These are phyloP conservation scores for Porogramme epimiltina DNA, from an alignment of 1,284 basidiomycete genomes.

Conservation along the genomic window DNA sequence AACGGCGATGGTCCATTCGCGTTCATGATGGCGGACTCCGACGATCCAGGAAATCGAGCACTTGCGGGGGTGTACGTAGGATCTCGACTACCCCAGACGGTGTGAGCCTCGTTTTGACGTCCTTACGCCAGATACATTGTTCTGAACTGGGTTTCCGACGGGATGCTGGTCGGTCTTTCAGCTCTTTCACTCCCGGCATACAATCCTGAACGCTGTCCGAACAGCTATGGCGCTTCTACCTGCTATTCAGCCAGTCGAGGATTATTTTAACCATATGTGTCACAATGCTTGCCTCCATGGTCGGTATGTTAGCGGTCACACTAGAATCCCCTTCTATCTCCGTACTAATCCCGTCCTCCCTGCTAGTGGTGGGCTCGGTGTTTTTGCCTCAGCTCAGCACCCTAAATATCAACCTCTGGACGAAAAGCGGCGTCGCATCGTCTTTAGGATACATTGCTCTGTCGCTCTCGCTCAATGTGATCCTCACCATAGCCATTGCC, in stretches of 20 bases:
- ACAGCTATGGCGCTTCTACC: constrained; percentile 30
- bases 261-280: neutral
- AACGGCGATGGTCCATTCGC: constrained; percentile 23
- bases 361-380: constrained; percentile 27
- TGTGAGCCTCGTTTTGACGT: neutral
- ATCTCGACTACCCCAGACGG: neutral
- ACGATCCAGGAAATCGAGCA: constrained; percentile 22
- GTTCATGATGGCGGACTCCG: constrained; percentile 24
- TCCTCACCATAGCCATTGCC: constrained; percentile 32
- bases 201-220: neutral
- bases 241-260: constrained; percentile 16
- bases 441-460: constrained; percentile 33
- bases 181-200: neutral
- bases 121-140: constrained; percentile 30
- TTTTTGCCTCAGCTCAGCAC: constrained; percentile 27
- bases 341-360: too few species aligned
- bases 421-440: constrained; percentile 19
- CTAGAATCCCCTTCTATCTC: constrained; percentile 15
- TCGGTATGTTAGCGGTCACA: constrained; percentile 19
- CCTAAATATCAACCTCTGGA: constrained; percentile 26
- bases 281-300: constrained; percentile 8
- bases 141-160: constrained; percentile 37
- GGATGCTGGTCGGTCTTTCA: constrained; percentile 29
- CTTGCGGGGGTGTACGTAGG: constrained; percentile 30
- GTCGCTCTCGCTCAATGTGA: constrained; percentile 31